These are phyloP conservation scores for Salix exigua DNA, from an alignment of 345 rosid genomes.

Conservation along the genomic window DNA sequence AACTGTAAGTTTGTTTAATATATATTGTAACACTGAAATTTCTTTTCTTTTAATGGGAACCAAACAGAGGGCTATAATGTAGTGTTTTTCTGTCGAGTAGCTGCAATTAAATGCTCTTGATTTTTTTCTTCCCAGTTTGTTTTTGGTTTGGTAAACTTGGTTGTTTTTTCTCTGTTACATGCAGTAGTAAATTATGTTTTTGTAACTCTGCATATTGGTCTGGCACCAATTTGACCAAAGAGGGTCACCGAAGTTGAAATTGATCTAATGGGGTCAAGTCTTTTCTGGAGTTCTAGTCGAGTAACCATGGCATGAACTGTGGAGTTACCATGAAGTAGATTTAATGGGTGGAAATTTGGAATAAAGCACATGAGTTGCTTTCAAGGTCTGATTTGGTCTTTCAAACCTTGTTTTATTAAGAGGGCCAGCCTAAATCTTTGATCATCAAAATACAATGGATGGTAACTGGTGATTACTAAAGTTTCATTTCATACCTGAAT, in stretches of 20 bases:
- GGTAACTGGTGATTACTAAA: not conserved
- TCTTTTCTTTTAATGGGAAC: not conserved
- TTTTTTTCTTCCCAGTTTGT: not conserved
- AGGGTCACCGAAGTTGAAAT: not conserved
- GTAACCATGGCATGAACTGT: no score
- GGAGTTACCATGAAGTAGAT: no score
- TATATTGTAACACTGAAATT: not conserved
- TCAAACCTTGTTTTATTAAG: not conserved
- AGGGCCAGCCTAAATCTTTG: not conserved
- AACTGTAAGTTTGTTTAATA: not conserved
- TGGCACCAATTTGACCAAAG: not conserved
- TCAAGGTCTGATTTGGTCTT: not conserved
- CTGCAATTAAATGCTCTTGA: not conserved
- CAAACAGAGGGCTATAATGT: not conserved
- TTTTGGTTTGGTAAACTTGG: not conserved
- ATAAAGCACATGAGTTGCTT: not conserved
- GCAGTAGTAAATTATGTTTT: not conserved
- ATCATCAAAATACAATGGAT: slow-evolving; percentile 1
- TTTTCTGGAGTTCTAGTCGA: no score
- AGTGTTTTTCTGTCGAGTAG: not conserved
- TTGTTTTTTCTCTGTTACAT: not conserved
- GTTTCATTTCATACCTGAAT: not conserved
- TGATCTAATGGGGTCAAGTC: no score
- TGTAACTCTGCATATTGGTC: not conserved
- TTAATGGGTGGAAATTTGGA: not conserved